Evolutionary conservation across 345 rosid species (phyloP), one percentile per base, ranked within the genome.

Genomic region (Alliaria petiolata): DNA sequence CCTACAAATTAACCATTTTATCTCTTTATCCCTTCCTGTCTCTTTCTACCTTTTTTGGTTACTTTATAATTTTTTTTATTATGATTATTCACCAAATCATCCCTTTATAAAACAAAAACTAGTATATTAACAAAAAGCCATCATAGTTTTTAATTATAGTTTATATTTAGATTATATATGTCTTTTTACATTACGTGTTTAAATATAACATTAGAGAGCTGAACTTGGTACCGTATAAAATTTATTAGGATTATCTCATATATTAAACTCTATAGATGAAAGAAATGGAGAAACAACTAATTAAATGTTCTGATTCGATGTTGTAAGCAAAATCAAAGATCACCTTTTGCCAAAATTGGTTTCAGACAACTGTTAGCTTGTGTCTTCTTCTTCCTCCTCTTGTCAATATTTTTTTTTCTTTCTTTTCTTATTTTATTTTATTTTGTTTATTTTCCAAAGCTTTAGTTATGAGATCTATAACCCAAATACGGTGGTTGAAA

Each of bases 311-410:
- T 76, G 87, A 87, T 80, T 72, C 56, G 78, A 59, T 70, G 74
- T 67, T 63, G 83, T 76, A 80, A 83, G 80, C 71, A 81, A 72
- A 43, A 82, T 77, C 76, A 78, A 76, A 69, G 44, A 64, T 66
- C 69, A 16, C 56, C 65, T 65, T 88, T 80, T 60, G 69, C 78
- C 44, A 45, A 67, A 60, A 70, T 55, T 43, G 75, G 56, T 75
- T 83, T 77, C 51, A 71, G 92, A 79, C 96, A 92, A 85, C 95
- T 85, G 90, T 86, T 78, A 60, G 72, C 75, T 77, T 79, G 72
- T 83, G 82, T 82, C 84, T 76, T 78, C 64, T 76, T 78, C 79
- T 71, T 72, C 59, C 44, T 71, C 79, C 71, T 46, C 64, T 53
- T 43, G 74, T 34, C 54, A 33, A 75, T 67, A 9, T 13, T 12